These are phyloP conservation scores for Capronia americana DNA, from an alignment of 2,329 filamentous ascomycete species.

Conservation along the genomic window DNA sequence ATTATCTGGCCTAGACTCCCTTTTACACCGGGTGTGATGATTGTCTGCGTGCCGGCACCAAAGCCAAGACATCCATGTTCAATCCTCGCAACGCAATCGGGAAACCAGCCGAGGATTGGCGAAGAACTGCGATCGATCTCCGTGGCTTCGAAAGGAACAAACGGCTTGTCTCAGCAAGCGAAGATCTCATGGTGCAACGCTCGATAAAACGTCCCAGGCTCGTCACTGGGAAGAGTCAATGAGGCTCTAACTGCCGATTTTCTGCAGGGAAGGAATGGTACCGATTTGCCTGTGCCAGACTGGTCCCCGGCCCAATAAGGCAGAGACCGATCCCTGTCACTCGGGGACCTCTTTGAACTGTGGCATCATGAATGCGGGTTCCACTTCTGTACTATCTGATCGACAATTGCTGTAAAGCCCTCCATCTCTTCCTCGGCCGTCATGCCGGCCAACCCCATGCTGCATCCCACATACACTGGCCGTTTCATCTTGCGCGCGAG, in stretches of 20 bases:
- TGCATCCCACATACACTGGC: constrained; percentile 90
- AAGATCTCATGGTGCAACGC: constrained; percentile 14
- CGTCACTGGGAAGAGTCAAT: constrained; percentile 12
- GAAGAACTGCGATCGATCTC: constrained; percentile 19
- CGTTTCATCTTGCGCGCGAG: constrained; percentile 73
- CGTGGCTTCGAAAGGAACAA: neutral
- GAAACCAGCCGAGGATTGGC: constrained; percentile 14
- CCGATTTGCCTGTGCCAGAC: constrained; percentile 23
- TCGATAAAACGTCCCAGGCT: constrained; percentile 11
- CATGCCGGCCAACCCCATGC: constrained; percentile 79
- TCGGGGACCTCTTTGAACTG: constrained; percentile 23
- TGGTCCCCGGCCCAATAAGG: constrained; percentile 22
- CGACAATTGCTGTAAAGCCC: constrained; percentile 75
- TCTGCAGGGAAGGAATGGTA: constrained; percentile 16
- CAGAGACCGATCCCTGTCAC: constrained; percentile 16
- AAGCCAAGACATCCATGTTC: neutral
- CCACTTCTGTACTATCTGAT: constrained; percentile 63
- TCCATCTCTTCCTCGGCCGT: constrained; percentile 94
- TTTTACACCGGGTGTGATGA: neutral
- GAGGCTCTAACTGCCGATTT: constrained; percentile 22
- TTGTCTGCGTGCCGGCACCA: neutral
- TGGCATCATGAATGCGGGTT: constrained; percentile 7
- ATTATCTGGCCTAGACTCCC: neutral
- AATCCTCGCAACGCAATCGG: neutral
- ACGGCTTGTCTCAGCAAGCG: constrained; percentile 7